A percentile compares a stretch with the other conserved stretches of the same genome.
Evolutionary conservation across 805 yeast genomes (phyloP).

Genomic region (Yamadazyma nakazawae): DNA sequence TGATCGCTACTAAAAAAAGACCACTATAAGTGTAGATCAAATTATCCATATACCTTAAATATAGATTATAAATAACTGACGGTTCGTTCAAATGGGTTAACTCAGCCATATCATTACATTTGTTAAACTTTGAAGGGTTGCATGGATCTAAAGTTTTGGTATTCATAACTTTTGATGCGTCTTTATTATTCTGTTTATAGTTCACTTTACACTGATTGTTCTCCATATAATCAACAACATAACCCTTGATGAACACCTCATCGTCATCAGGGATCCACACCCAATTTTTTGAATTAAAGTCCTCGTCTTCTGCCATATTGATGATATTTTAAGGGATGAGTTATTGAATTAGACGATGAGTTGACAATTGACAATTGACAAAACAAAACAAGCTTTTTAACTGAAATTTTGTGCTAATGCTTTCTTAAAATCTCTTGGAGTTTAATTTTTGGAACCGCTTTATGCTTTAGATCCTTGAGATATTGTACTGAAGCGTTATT

Average conservation of each 20-base stretch:
- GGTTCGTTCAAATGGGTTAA: conserved; percentile 93
- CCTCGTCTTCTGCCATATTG: conserved; percentile 23
- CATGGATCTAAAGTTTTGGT: conserved; percentile 54
- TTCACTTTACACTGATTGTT: conserved; percentile 37
- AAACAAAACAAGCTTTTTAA: neutral
- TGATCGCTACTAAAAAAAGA: conserved; percentile 88
- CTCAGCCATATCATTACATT: conserved; percentile 93
- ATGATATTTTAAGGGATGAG: neutral
- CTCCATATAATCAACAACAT: conserved; percentile 43
- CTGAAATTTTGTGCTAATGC: no score
- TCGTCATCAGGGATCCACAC: conserved; percentile 75
- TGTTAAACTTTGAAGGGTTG: conserved; percentile 87
- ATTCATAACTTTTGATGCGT: conserved; percentile 40
- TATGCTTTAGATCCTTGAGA: no score
- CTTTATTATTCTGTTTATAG: conserved; percentile 38
- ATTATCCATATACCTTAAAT: conserved; percentile 72
- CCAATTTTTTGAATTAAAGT: conserved; percentile 49
- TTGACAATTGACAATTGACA: neutral
- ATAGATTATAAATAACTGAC: conserved; percentile 83
- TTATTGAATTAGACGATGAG: conserved; percentile 2
- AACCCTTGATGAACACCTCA: conserved; percentile 58
- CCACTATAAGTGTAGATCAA: conserved; percentile 93
- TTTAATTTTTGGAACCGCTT: no score
- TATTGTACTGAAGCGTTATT: neutral
- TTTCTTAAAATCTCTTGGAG: no score